A percentile compares a stretch with the other conserved stretches of the same genome.
Conservation (phyloP, 441 rosid species). For the Euphorbia celastroides region DNA sequence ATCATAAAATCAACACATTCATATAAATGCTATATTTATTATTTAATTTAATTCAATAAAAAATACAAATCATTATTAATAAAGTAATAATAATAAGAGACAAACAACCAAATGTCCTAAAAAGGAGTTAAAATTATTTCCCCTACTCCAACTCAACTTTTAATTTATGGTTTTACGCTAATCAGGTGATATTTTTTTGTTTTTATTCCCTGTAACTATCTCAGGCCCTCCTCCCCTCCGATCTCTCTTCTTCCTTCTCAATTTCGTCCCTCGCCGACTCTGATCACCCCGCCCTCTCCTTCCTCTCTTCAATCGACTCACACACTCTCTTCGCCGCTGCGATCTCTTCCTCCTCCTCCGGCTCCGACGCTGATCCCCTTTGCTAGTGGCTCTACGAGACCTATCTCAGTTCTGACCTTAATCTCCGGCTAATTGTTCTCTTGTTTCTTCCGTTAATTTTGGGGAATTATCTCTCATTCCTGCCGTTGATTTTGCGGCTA, state of each 20-base stretch:
- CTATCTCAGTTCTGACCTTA: conserved; percentile 61
- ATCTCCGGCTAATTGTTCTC: conserved; percentile 77
- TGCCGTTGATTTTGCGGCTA: conserved; percentile 42
- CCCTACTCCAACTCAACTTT: no score
- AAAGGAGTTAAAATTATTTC: no score
- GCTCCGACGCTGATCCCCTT: conserved; percentile 79
- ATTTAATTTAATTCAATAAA: no score
- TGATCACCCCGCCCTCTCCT: conserved; percentile 76
- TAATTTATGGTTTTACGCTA: no score
- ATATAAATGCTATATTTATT: no score
- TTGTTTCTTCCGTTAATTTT: conserved; percentile 69
- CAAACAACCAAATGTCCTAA: no score
- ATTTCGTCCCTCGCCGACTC: conserved; percentile 78
- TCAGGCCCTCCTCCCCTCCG: conserved; percentile 46
- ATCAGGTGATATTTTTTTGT: no score
- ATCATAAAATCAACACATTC: no score
- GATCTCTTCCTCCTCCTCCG: conserved; percentile 48
- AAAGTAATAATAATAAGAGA: no score
- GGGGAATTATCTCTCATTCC: conserved; percentile 69
- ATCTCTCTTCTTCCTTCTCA: conserved; percentile 31
- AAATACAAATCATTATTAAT: no score
- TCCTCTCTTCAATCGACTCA: conserved; percentile 60
- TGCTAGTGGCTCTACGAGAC: conserved; percentile 97
- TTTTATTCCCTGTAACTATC: no score
- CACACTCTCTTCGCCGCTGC: conserved; percentile 47